phyloP scores from a whole-genome alignment of 331 rosid genomes.

The Malus hybrid region DNA sequence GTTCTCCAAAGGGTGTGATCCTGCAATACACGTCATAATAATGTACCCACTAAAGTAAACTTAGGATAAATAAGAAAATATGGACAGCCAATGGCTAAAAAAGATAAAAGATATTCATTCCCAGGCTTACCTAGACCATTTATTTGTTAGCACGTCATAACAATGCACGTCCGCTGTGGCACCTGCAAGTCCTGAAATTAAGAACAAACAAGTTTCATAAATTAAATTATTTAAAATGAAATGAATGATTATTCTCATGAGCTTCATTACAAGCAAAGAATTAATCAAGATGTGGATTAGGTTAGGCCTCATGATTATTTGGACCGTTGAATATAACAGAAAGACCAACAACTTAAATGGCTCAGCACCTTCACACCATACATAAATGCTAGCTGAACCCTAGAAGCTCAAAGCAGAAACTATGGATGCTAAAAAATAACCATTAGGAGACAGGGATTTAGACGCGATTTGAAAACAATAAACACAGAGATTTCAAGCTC shows the following conservation, averaged over 20 bases:
- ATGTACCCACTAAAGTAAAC: conserved; percentile 9
- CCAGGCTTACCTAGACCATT: conserved; percentile 92
- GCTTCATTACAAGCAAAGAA: neutral
- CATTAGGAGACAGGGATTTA: neutral
- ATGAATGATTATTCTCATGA: neutral
- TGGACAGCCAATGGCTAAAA: neutral
- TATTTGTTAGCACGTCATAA: conserved; percentile 85
- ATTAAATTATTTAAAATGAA: neutral
- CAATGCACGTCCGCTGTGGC: conserved; percentile 99
- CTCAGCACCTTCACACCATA: too few species aligned
- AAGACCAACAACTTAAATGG: neutral
- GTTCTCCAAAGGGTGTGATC: conserved; percentile 90
- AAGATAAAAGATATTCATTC: conserved; percentile 8
- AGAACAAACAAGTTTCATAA: neutral
- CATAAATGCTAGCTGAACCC: too few species aligned
- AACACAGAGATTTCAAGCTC: neutral
- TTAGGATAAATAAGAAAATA: conserved; percentile 7
- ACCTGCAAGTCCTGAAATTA: conserved; percentile 93
- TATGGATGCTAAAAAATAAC: neutral
- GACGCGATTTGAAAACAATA: neutral
- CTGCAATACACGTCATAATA: conserved; percentile 32
- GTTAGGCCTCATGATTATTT: neutral
- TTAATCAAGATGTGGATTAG: neutral
- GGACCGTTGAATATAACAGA: neutral
- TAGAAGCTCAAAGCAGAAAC: neutral